These are phyloP conservation scores for Pseudocercospora fijiensis DNA, from an alignment of 2,329 filamentous ascomycete species.

Conservation along the genomic window DNA sequence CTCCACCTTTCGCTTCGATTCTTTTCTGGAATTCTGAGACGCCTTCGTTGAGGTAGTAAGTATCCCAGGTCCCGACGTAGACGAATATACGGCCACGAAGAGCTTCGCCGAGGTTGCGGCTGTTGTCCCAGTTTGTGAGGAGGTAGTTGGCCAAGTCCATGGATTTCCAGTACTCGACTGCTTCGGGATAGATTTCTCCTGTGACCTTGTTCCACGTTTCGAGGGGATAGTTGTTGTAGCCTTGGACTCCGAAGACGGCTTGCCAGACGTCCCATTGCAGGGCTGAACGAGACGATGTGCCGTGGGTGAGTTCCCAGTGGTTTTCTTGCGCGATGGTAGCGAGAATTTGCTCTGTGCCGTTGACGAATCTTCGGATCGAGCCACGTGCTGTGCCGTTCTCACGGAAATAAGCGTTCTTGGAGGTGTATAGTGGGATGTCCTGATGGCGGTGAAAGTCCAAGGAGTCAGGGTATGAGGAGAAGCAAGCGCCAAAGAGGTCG, in stretches of 20 bases:
- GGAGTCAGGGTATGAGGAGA: conserved; percentile 42
- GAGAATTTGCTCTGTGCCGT: conserved; percentile 7
- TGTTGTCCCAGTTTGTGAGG: conserved; percentile 37
- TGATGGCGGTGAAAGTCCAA: conserved; percentile 42
- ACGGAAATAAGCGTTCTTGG: conserved; percentile 32
- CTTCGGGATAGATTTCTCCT: conserved; percentile 41
- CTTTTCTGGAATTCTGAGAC: conserved; percentile 40
- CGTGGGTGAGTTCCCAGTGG: conserved; percentile 43
- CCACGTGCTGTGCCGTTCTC: conserved; percentile 33
- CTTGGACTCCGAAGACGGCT: conserved; percentile 41
- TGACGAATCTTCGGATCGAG: conserved; percentile 35
- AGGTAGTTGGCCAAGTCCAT: conserved; percentile 41
- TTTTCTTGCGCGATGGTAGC: conserved; percentile 38
- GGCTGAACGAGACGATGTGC: conserved; percentile 38
- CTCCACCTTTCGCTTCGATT: conserved; percentile 37
- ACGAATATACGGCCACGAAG: conserved; percentile 38
- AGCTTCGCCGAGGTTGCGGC: conserved; percentile 37
- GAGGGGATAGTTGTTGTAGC: conserved; percentile 41
- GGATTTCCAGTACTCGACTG: conserved; percentile 41
- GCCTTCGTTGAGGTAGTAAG: conserved; percentile 42
- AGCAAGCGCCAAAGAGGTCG: conserved; percentile 42
- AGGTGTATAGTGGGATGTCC: conserved; percentile 40
- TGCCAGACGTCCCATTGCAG: conserved; percentile 44
- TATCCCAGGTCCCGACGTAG: conserved; percentile 40
- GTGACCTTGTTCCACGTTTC: conserved; percentile 44